Evolutionary conservation across 2,329 filamentous ascomycete genomes (phyloP).

Genomic region (Harringtonia aguacate): DNA sequence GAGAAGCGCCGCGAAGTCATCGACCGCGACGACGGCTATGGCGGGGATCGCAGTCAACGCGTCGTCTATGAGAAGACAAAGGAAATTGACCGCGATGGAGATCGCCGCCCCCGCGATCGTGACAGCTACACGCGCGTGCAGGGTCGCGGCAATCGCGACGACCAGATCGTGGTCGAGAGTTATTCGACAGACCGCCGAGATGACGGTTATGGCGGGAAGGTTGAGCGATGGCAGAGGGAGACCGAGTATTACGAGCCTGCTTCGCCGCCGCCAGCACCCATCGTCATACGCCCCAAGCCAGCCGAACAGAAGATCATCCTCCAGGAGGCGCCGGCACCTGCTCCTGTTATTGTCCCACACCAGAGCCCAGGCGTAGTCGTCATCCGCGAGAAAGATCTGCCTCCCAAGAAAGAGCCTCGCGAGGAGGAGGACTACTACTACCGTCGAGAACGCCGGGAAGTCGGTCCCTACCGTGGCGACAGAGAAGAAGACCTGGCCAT

Average conservation of each 20-base stretch:
- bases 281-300: conserved; percentile 45
- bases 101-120: conserved; percentile 21
- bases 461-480: conserved; percentile 26
- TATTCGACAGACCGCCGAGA: conserved; percentile 39
- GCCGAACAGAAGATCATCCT: conserved; percentile 51
- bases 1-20: too few relatives aligned
- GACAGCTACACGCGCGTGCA: conserved; percentile 30
- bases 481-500: conserved; percentile 21
- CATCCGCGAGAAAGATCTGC: conserved; percentile 14
- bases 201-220: conserved; percentile 32
- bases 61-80: conserved; percentile 33
- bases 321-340: conserved; percentile 42
- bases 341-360: conserved; percentile 36
- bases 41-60: conserved; percentile 21
- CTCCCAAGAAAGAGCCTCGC: conserved; percentile 12
- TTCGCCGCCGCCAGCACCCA: conserved; percentile 31
- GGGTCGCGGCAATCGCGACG: conserved; percentile 35
- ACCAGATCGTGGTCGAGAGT: conserved; percentile 38
- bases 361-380: conserved; percentile 12
- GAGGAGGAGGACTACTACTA: conserved; percentile 39
- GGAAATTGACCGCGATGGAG: conserved; percentile 23
- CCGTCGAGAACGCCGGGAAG: conserved; percentile 33
- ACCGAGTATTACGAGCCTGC: conserved; percentile 50
- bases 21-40: conserved; percentile 23
- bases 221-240: conserved; percentile 51